phyloP scores from a whole-genome alignment of 306 rosid species.

The Ormosia emarginata region DNA sequence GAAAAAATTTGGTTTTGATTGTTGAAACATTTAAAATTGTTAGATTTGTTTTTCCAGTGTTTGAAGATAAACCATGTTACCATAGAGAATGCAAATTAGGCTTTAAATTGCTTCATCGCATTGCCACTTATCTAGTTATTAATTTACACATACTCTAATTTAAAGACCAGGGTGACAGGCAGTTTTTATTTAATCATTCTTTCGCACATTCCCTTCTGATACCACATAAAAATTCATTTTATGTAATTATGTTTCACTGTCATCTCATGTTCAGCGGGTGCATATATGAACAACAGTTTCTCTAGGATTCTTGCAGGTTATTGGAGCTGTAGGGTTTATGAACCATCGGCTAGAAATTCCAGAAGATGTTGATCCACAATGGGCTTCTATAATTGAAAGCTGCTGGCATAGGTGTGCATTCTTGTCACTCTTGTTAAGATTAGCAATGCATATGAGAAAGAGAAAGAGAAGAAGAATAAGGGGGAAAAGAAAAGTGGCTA shows the following conservation, averaged over 20 bases:
- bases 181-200: background rate
- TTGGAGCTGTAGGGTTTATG: conserved; percentile 99
- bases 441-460: too few relatives aligned
- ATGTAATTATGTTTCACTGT: background rate
- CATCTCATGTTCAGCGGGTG: background rate
- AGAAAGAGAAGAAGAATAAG: too few relatives aligned
- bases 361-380: conserved; percentile 75
- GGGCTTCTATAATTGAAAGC: conserved; percentile 85
- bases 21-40: background rate
- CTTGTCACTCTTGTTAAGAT: too few relatives aligned
- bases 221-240: background rate
- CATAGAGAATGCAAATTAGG: background rate
- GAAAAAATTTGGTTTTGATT: background rate
- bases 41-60: background rate
- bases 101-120: background rate
- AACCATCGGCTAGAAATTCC: conserved; percentile 94
- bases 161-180: background rate
- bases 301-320: conserved; percentile 64
- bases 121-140: background rate
- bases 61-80: background rate
- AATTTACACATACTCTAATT: background rate
- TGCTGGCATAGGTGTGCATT: conserved; percentile 80
- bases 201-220: background rate
- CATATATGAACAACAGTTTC: conserved; percentile 36
- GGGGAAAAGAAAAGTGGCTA: too few relatives aligned